Evolutionary conservation across 805 yeast genomes (phyloP), one percentile per base, ranked within the genome.

Genomic region (Kodamaea neixiangensis): DNA sequence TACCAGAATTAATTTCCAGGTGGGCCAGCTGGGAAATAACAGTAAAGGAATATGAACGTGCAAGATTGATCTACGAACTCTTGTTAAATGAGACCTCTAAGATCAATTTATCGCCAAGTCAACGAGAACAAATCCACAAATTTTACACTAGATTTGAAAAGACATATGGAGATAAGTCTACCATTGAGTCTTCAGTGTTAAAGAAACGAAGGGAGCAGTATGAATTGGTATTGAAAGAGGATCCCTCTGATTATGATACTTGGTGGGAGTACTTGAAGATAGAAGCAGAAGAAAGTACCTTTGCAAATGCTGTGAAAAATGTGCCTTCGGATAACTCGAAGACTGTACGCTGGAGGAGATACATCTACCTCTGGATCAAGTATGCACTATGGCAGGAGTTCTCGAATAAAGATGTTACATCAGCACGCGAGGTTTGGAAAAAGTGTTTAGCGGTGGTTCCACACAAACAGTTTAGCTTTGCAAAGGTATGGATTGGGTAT

Each of bases 241-340:
- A 79, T 47, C 84, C 89, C 0, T 38, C 50, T 0, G 88, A 89
- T 67, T 84, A 82, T 64, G 94, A 87, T 59, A 69, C 83, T 0
- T 92, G 98, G 97, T 91, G 96, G 93, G 63, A 80, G 0, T 85
- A 84, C 59, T 52, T 89, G 1, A 73, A 78, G 10, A 58, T 83
- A 10, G 78, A 78, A 47, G 73, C 76, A 19, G 61, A 62, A 4
- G 18, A 61, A 58, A 17, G 52, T 10, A 60, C 68, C 9, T 79
- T 75, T 55, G 80, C 78, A 48, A 58, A 70, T 7, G 81, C 89
- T 0, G 60, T 82, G 2, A 50, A 64, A 0, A 52, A 61, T 3
- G 56, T 56, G 0, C 89, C 85, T 0, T 34, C 45, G 2, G 67
- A 64, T 1, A 46, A 52, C 1, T 31, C 52, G 5, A 79, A 65